Conservation (phyloP, 2,329 filamentous ascomycete species). For the Xylariaceae sp. region DNA sequence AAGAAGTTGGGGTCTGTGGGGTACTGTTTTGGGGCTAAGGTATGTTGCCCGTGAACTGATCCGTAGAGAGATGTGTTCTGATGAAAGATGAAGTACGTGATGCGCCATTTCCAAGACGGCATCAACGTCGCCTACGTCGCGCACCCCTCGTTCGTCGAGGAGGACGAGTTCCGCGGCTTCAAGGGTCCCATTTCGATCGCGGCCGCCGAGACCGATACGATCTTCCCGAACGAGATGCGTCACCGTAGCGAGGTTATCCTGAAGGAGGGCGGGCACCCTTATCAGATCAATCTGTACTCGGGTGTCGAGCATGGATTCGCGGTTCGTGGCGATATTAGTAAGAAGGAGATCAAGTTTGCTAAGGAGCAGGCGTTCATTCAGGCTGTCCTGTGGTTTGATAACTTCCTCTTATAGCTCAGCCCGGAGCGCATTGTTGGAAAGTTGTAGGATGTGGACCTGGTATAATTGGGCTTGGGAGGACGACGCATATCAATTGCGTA, state of each 20-base stretch:
- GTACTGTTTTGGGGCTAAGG: slow-evolving; percentile 73
- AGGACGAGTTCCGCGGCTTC: slow-evolving; percentile 61
- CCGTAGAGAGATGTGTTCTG: background rate
- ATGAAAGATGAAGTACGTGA: slow-evolving; percentile 51
- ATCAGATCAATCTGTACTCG: slow-evolving; percentile 73
- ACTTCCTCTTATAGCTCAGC: slow-evolving; percentile 25
- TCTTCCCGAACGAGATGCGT: slow-evolving; percentile 60
- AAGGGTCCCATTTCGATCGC: slow-evolving; percentile 64
- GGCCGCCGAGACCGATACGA: slow-evolving; percentile 57
- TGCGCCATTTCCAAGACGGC: slow-evolving; percentile 58
- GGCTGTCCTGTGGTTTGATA: slow-evolving; percentile 70
- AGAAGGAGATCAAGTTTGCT: slow-evolving; percentile 57
- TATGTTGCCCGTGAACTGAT: slow-evolving; percentile 27
- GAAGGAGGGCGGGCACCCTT: slow-evolving; percentile 51
- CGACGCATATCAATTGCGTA: background rate
- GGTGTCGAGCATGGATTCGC: slow-evolving; percentile 70
- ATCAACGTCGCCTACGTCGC: slow-evolving; percentile 68
- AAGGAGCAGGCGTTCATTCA: slow-evolving; percentile 80
- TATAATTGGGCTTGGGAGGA: background rate
- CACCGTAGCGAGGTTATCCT: slow-evolving; percentile 62
- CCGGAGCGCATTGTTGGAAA: background rate
- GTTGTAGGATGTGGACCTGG: slow-evolving; percentile 9
- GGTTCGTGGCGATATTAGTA: slow-evolving; percentile 58
- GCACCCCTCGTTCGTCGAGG: slow-evolving; percentile 70
- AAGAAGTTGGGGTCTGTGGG: slow-evolving; percentile 61